phyloP scores from a whole-genome alignment of 106 monocot genomes.

The Allium fistulosum region DNA sequence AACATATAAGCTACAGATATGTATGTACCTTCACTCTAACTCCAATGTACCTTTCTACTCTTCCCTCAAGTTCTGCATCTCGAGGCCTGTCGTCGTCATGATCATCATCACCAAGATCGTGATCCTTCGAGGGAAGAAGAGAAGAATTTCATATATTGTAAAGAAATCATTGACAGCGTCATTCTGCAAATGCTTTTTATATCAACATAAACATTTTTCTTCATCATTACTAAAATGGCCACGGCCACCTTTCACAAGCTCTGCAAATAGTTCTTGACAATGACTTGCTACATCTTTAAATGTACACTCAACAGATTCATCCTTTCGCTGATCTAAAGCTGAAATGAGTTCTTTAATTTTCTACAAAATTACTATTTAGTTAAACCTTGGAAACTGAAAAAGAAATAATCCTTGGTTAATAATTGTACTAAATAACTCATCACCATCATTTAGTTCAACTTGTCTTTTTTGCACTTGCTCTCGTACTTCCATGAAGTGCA shows the following conservation, averaged over 20 bases:
- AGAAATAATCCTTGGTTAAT: background rate
- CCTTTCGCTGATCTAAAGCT: constrained; percentile 93
- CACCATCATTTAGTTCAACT: constrained; percentile 87
- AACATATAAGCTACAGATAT: too few species aligned
- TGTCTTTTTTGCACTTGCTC: constrained; percentile 87
- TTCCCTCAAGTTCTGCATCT: constrained; percentile 81
- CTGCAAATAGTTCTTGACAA: constrained; percentile 92
- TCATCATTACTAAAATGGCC: constrained; percentile 99
- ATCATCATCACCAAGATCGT: constrained; percentile 72
- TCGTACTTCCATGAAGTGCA: constrained; percentile 92
- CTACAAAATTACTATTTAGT: constrained; percentile 33
- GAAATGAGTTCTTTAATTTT: constrained; percentile 95
- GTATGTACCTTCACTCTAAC: constrained; percentile 92
- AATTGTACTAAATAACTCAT: constrained; percentile 45
- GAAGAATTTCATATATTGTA: background rate
- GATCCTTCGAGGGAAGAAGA: constrained; percentile 53
- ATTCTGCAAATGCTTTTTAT: background rate
- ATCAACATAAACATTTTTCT: constrained; percentile 72
- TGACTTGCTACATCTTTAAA: constrained; percentile 98
- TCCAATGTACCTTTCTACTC: constrained; percentile 94
- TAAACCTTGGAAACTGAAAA: background rate
- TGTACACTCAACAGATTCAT: constrained; percentile 97
- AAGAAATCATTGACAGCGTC: background rate
- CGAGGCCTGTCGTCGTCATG: constrained; percentile 71
- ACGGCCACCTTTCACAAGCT: constrained; percentile 96